Conservation (phyloP, 2,329 filamentous ascomycete genomes). For the Xylariaceae sp. region DNA sequence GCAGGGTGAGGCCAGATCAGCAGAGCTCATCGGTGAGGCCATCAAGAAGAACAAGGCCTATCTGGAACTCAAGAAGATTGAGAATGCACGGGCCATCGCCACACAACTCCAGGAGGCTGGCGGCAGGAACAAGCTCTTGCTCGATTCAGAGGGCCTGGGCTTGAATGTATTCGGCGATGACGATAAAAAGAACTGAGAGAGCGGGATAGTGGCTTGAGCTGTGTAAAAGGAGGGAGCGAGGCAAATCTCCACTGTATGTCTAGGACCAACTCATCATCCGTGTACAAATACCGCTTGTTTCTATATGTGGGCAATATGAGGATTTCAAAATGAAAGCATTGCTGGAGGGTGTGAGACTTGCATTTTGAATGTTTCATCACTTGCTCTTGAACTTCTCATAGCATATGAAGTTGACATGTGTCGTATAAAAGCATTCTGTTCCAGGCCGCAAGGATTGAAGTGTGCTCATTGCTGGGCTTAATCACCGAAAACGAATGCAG, state of each 20-base stretch:
- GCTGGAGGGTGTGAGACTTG: too few species aligned
- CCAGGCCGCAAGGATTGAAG: too few species aligned
- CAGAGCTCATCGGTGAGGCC: conserved; percentile 95
- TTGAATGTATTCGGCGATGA: conserved; percentile 70
- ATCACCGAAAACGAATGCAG: too few species aligned
- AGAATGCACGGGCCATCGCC: conserved; percentile 92
- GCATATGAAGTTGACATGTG: too few species aligned
- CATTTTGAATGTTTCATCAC: too few species aligned
- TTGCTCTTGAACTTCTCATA: too few species aligned
- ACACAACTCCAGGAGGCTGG: conserved; percentile 79
- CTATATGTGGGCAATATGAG: neutral
- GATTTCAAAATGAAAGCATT: too few species aligned
- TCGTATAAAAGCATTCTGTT: too few species aligned
- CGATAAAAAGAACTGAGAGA: conserved; percentile 43
- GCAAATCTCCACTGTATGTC: conserved; percentile 39
- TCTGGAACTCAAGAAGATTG: conserved; percentile 95
- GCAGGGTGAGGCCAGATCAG: conserved; percentile 97
- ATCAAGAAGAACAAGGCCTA: conserved; percentile 99
- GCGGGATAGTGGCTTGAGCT: neutral
- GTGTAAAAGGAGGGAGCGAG: conserved; percentile 10
- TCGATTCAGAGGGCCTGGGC: conserved; percentile 87
- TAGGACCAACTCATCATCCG: conserved; percentile 26
- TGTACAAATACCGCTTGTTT: conserved; percentile 26
- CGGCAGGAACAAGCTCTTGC: conserved; percentile 87
- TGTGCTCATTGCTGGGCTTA: too few species aligned